Base-by-base conservation (phyloP, 495 filamentous ascomycete species). In the Darksidea phi region DNA sequence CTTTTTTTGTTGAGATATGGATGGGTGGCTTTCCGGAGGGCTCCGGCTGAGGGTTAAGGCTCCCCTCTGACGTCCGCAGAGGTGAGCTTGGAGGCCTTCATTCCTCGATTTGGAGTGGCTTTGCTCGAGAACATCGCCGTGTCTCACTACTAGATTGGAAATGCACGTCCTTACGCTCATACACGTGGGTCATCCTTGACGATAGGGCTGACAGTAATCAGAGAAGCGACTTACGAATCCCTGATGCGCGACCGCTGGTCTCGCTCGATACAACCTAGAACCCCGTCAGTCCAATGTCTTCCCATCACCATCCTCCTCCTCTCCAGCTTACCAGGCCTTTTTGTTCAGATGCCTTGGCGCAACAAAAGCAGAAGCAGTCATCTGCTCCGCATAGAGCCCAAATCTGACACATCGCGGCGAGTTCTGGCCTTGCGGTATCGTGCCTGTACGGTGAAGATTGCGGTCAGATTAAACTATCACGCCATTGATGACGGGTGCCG, bases 241-340 rank as follows among this genome's bases (percentile, higher is more conserved):
- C 53, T 79, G 75, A 64, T 80, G 78, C 15, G 77, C 78, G 20
- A 80, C 78, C 11, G 78, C 78, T 6, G 78, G 78, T 17, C 78
- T 74, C 36, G 69, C 76, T 25, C 77, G 73, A 49, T 80, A 80
- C 10, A 80, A 67, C 76, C 75, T 24, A 49, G 46, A 13, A 4
- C 28, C 28, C 10, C 28, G 28, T 32, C 28, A 32, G 28, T 10
- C 28, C 28, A 32, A 32, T 32, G 10, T 32, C 3, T 10, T 32
- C 28, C 28, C 28, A 10, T 10, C 3, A 32, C 10, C 28, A 32
- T 4, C 28, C 3, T 10, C 28, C 10, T 32, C 28, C 28, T 10
- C 3, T 38, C 8, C 13, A 2, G 21, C 46, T 15, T 15, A 26
- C 59, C 59, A 80, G 7, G 76, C 74, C 63, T 77, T 77, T 69